These are phyloP conservation scores for Vitis hybrid DNA, from an alignment of 177 flowering plant genomes.

Conservation along the genomic window DNA sequence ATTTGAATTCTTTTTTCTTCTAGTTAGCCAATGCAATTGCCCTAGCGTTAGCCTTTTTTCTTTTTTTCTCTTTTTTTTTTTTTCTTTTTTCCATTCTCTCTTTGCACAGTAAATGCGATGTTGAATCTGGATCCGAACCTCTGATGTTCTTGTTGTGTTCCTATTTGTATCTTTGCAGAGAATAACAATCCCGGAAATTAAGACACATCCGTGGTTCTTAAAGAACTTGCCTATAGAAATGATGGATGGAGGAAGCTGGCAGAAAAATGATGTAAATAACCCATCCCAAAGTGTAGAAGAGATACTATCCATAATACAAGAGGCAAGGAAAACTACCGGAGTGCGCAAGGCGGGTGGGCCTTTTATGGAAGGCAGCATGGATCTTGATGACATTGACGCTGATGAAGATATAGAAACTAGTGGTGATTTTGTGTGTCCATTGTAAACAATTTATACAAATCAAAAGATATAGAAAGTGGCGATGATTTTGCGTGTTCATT, in stretches of 20 bases:
- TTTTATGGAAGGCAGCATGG: constrained; percentile 51
- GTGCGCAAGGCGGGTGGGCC: constrained; percentile 26
- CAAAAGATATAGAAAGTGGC: neutral
- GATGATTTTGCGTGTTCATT: too few species aligned
- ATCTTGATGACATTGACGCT: constrained; percentile 42
- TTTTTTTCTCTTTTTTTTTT: neutral
- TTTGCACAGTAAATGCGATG: neutral
- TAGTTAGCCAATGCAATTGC: neutral
- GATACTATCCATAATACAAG: constrained; percentile 47
- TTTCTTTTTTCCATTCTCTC: neutral
- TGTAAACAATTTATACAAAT: constrained; percentile 7
- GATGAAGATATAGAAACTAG: constrained; percentile 47
- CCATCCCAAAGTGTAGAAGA: constrained; percentile 60
- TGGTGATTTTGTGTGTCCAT: constrained; percentile 40
- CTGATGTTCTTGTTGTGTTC: neutral
- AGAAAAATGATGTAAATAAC: constrained; percentile 32
- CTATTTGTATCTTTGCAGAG: constrained; percentile 42
- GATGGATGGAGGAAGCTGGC: constrained; percentile 47
- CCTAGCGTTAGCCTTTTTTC: neutral
- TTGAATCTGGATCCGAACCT: neutral
- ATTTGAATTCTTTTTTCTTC: neutral
- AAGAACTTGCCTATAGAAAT: constrained; percentile 66
- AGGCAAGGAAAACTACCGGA: constrained; percentile 43
- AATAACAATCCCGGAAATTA: constrained; percentile 67
- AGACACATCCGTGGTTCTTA: constrained; percentile 66